These are phyloP conservation scores for Papilionanthe hybrid DNA, from an alignment of 116 monocot genomes.

Conservation along the genomic window DNA sequence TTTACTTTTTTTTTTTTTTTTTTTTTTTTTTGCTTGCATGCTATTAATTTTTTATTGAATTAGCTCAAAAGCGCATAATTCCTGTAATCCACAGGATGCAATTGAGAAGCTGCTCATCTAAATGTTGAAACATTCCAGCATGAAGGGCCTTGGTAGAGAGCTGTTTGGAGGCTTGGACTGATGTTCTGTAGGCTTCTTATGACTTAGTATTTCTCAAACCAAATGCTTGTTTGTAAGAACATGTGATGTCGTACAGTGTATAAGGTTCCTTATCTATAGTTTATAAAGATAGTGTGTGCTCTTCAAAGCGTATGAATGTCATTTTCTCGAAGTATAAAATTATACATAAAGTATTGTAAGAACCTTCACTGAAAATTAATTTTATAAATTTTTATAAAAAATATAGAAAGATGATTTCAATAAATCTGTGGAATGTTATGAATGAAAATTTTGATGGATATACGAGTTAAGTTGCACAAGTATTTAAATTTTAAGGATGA, in stretches of 20 bases:
- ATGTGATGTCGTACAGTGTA: not conserved
- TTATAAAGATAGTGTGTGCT: constrained; percentile 9
- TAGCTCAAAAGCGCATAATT: not conserved
- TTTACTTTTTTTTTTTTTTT: no score
- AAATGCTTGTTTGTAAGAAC: not conserved
- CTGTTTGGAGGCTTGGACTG: constrained; percentile 30
- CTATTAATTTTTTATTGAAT: no score
- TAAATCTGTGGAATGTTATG: no score
- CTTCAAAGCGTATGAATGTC: not conserved
- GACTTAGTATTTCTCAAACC: not conserved
- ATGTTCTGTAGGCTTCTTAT: constrained; percentile 2
- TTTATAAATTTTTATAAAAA: no score
- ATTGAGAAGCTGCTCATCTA: constrained; percentile 34
- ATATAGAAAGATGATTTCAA: no score
- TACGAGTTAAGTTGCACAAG: no score
- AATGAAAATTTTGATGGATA: no score
- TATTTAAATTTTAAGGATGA: no score
- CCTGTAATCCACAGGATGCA: constrained; percentile 17
- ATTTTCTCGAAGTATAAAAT: no score
- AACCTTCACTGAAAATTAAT: no score
- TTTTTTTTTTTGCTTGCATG: no score
- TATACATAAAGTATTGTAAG: no score
- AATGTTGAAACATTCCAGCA: constrained; percentile 11
- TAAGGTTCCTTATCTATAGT: not conserved
- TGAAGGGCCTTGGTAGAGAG: constrained; percentile 15